Evolutionary conservation across 495 filamentous ascomycete species (phyloP).

Genomic region (Lichina pygmaea): DNA sequence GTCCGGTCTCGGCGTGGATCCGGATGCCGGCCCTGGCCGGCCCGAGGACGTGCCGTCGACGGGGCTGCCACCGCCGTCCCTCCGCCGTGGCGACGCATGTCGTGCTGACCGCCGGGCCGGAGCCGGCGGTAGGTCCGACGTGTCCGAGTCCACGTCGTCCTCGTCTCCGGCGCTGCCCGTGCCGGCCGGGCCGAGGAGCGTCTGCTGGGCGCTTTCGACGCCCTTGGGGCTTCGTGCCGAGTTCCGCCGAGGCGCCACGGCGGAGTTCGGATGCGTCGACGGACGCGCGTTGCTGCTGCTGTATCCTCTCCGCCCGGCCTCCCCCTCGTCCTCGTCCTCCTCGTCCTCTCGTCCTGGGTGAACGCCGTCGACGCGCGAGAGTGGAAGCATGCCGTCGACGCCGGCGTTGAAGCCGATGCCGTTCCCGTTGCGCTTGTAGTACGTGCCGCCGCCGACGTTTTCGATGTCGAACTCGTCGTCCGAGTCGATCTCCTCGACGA

Average conservation of each 20-base stretch:
- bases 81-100: constrained; percentile 6
- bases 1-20: not conserved
- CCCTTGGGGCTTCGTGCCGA: constrained; percentile 10
- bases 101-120: constrained; percentile 5
- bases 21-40: too few species aligned
- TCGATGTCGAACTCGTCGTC: constrained; percentile 99
- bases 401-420: constrained; percentile 31
- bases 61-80: not conserved
- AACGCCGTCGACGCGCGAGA: constrained; percentile 5
- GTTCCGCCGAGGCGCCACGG: constrained; percentile 22
- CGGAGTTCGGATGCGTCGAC: constrained; percentile 9
- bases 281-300: constrained; percentile 21
- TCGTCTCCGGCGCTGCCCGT: constrained; percentile 27
- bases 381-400: constrained; percentile 3
- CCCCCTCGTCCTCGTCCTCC: constrained; percentile 5
- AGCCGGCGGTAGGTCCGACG: constrained; percentile 15
- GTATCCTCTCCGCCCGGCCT: constrained; percentile 16
- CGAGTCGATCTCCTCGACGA: constrained; percentile 85
- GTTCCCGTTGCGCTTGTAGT: constrained; percentile 43
- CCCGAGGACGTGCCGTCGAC: not conserved
- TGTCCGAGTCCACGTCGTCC: constrained; percentile 23
- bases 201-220: constrained; percentile 26
- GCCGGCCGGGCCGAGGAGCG: constrained; percentile 25
- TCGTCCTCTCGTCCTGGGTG: constrained; percentile 9
- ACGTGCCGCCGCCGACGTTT: constrained; percentile 43